Evolutionary conservation across 768 basidiomycete species (phyloP).

Genomic region (Tylopilus sp.): DNA sequence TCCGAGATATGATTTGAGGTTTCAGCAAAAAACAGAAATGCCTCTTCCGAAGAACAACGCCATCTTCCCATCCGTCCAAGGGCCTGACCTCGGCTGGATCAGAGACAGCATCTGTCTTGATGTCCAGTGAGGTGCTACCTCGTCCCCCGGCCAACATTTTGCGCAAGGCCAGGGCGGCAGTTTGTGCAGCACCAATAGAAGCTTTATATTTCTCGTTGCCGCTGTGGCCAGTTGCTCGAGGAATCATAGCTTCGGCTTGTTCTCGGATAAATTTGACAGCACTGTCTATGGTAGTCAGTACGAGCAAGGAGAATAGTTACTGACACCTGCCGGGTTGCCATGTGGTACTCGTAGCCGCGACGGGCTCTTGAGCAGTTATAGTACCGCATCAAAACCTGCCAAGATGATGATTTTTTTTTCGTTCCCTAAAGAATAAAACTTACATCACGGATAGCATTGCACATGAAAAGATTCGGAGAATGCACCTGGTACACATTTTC

Average conservation of each 20-base stretch:
- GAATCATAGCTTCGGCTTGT: slow-evolving; percentile 53
- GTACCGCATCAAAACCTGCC: slow-evolving; percentile 81
- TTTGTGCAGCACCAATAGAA: slow-evolving; percentile 49
- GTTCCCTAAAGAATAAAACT: slow-evolving; percentile 25
- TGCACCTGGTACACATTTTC: slow-evolving; percentile 91
- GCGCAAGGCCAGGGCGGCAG: slow-evolving; percentile 63
- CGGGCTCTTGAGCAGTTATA: slow-evolving; percentile 78
- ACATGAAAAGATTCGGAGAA: slow-evolving; percentile 77
- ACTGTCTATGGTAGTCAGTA: slow-evolving; percentile 33
- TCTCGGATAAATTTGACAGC: slow-evolving; percentile 87
- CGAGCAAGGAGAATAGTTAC: not conserved
- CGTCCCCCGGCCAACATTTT: slow-evolving; percentile 59
- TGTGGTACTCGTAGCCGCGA: slow-evolving; percentile 80
- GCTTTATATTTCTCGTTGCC: slow-evolving; percentile 28
- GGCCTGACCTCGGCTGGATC: slow-evolving; percentile 47
- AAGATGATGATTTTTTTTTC: slow-evolving; percentile 7
- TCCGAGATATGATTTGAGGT: slow-evolving; percentile 82
- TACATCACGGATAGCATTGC: slow-evolving; percentile 76
- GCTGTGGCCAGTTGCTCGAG: slow-evolving; percentile 11
- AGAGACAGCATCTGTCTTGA: slow-evolving; percentile 30
- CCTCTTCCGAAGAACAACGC: slow-evolving; percentile 63
- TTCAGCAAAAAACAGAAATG: slow-evolving; percentile 86
- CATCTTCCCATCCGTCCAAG: slow-evolving; percentile 68
- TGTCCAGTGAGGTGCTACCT: slow-evolving; percentile 41
- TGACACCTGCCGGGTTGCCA: slow-evolving; percentile 69